phyloP scores from a whole-genome alignment of 148 eudicot species.

The Rhododendron mucronatum region DNA sequence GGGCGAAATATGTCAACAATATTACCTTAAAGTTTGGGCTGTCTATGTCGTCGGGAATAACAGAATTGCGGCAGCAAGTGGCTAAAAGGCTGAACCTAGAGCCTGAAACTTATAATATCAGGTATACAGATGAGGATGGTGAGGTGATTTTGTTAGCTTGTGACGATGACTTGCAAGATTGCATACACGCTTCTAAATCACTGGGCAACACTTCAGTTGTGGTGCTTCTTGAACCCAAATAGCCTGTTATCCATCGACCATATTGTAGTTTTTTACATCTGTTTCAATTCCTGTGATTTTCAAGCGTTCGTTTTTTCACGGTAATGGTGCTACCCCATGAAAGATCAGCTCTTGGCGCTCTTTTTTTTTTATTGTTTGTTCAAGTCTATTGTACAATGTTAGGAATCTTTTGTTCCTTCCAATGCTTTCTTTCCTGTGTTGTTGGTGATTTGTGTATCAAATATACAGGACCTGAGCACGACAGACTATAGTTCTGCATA shows the following conservation, averaged over 20 bases:
- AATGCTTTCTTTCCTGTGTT: neutral
- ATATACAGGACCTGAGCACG: too few species aligned
- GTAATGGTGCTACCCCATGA: neutral
- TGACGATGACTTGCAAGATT: neutral
- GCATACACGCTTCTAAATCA: neutral
- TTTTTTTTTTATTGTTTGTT: too few species aligned
- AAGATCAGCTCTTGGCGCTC: neutral
- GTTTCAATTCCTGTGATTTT: too few species aligned
- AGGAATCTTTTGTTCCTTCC: neutral
- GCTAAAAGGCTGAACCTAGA: neutral
- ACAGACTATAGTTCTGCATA: too few species aligned
- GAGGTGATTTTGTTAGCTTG: neutral
- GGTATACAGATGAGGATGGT: neutral
- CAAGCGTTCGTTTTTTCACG: too few species aligned
- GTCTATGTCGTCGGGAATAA: neutral
- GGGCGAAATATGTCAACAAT: neutral
- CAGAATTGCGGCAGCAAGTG: neutral
- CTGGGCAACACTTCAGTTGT: neutral
- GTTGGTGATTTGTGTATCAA: neutral
- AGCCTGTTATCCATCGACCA: neutral
- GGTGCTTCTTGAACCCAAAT: neutral
- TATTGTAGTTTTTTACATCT: too few species aligned
- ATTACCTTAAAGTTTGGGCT: neutral
- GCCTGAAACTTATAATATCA: neutral
- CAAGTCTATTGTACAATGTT: neutral